Conservation (phyloP, 2,329 filamentous ascomycete species). For the Albophoma yamanashiensis region DNA sequence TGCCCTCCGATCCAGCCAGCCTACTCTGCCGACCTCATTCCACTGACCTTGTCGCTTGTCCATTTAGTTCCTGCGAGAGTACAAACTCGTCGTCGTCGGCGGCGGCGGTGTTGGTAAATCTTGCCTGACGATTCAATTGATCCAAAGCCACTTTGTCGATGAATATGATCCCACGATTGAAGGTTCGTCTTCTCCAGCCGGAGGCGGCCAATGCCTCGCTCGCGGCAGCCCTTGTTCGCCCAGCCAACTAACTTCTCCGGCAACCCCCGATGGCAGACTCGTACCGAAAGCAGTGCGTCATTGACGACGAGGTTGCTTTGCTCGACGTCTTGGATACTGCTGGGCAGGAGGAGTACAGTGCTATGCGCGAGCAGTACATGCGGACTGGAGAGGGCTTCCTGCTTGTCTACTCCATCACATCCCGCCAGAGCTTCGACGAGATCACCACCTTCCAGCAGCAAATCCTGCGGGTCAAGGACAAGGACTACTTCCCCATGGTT, state of each 20-base stretch:
- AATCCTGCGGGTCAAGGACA: slow-evolving; percentile 96
- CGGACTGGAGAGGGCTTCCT: slow-evolving; percentile 96
- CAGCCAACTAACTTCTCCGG: slow-evolving; percentile 2
- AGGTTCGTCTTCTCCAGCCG: slow-evolving; percentile 47
- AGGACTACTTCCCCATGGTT: slow-evolving; percentile 99
- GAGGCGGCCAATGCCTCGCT: background rate
- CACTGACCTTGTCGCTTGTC: background rate
- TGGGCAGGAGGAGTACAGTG: slow-evolving; percentile 97
- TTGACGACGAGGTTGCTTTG: slow-evolving; percentile 94
- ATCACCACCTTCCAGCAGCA: slow-evolving; percentile 98
- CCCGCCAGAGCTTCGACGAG: slow-evolving; percentile 94
- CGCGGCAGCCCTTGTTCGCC: background rate
- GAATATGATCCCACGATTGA: slow-evolving; percentile 99
- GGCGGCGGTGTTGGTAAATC: slow-evolving; percentile 99
- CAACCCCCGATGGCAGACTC: slow-evolving; percentile 55
- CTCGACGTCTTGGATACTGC: slow-evolving; percentile 97
- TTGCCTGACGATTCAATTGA: slow-evolving; percentile 95
- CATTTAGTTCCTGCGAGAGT: slow-evolving; percentile 71
- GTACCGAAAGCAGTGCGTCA: slow-evolving; percentile 98
- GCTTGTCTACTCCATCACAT: slow-evolving; percentile 96
- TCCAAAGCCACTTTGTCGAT: slow-evolving; percentile 95
- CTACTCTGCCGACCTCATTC: background rate
- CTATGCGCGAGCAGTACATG: slow-evolving; percentile 99
- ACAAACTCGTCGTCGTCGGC: slow-evolving; percentile 94
- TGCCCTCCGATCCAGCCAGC: background rate